Evolutionary conservation across 2,329 filamentous ascomycete species (phyloP), one percentile per base, ranked within the genome.

Genomic region (Alternaria viburni): DNA sequence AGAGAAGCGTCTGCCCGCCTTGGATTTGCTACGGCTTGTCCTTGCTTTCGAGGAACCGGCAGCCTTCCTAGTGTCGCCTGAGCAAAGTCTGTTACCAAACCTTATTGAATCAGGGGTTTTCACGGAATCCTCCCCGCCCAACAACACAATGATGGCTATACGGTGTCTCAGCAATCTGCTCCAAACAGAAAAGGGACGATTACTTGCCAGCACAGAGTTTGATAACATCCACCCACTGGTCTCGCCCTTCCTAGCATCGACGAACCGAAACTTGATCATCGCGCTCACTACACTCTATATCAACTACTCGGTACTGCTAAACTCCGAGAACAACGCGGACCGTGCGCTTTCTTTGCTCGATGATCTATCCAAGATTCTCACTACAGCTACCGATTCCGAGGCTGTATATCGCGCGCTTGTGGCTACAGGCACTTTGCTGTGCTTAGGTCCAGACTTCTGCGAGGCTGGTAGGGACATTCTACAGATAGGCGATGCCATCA

Each of bases 11-110:
- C 86, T 99, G 0, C 92, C 96, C 0, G 92, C 90, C 12, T 86
- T 99, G 1, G 96, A 98, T 77, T 84, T 98, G 1, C 85, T 98
- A 6, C 92, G 96, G n/a, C 89, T 96, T 52, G 84, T 96, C 26
- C 90, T 92, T 2, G 88, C 89, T 1, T 86, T 86, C 8, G 87
- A 92, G 0, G 81, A 86, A 1, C 87, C 89, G n/a, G 90, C 92
- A 2, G 85, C 86, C 8, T 87, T 87, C 54, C 81, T 82, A 0
- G 85, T 88, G 54, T 80, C 85, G 1, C 80, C 82, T 3, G 81
- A 85, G 28, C 83, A 83, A 4, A 89, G 87, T 36, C 82, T 94
- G n/a, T 78, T 91, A 5, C 81, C 86, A 8, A 81, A 83, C 1
- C 81, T 97, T 7, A 84, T 89, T 32, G 78, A 77, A 46, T 87